A percentile compares a stretch with the other conserved stretches of the same genome.
Conservation (phyloP, 495 filamentous ascomycete genomes). For the Pseudoneurospora amorphoporcata region DNA sequence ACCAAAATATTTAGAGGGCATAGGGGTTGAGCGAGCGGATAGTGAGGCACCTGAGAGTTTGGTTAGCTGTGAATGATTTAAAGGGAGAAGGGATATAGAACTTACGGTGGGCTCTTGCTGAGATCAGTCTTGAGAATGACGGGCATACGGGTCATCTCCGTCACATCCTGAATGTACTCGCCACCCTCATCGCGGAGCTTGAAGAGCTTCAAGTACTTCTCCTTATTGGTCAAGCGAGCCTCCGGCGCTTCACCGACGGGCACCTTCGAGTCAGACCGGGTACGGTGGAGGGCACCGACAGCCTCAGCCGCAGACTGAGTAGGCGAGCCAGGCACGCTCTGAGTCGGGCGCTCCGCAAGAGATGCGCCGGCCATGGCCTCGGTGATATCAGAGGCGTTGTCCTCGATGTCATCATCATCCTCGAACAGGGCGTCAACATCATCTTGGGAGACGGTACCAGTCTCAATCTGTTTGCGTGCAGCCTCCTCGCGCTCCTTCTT, state of each 20-base stretch:
- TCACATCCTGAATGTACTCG: constrained; percentile 95
- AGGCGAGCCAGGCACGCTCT: constrained; percentile 92
- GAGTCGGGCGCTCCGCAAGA: constrained; percentile 75
- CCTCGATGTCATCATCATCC: constrained; percentile 57
- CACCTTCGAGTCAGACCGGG: constrained; percentile 86
- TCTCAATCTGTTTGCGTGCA: constrained; percentile 83
- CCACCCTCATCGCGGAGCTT: constrained; percentile 84
- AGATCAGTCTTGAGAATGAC: constrained; percentile 97
- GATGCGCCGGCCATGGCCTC: constrained; percentile 81
- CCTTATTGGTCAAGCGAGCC: constrained; percentile 77
- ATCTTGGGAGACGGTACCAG: constrained; percentile 78
- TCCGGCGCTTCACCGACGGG: constrained; percentile 61
- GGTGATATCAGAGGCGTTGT: constrained; percentile 73
- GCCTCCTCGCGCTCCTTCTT: constrained; percentile 78
- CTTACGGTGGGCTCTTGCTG: constrained; percentile 97
- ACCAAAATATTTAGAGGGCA: constrained; percentile 51
- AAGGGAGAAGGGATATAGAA: constrained; percentile 17
- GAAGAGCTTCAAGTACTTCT: constrained; percentile 90
- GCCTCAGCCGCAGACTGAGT: constrained; percentile 62
- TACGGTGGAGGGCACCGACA: constrained; percentile 67
- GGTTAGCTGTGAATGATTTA: constrained; percentile 24
- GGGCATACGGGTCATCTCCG: constrained; percentile 91
- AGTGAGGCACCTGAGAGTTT: constrained; percentile 67
- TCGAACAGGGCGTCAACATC: constrained; percentile 90
- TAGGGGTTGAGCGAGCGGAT: constrained; percentile 97